Percentiles rank a stretch among this genome's conserved stretches.
These are phyloP conservation scores for Psilocybe tampanensis DNA, from an alignment of 768 basidiomycete genomes.

Conservation along the genomic window DNA sequence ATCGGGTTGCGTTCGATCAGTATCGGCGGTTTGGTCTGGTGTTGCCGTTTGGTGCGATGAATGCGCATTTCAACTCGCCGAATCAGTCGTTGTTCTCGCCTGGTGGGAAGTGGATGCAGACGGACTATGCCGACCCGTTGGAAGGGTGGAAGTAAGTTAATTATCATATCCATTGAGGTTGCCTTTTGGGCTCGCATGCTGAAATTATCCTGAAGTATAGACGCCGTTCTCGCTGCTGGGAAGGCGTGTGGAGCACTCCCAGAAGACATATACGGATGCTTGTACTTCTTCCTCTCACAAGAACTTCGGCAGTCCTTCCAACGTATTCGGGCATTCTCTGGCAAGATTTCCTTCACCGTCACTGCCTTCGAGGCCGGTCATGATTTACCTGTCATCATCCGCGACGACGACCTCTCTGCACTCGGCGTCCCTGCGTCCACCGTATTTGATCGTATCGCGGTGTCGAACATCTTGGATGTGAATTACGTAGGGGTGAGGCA, in stretches of 20 bases:
- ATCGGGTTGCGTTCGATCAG: slow-evolving; percentile 44
- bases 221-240: slow-evolving; percentile 34
- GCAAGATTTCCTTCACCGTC: slow-evolving; percentile 35
- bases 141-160: slow-evolving; percentile 44
- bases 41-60: slow-evolving; percentile 48
- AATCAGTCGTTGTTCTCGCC: slow-evolving; percentile 44
- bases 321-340: slow-evolving; percentile 36
- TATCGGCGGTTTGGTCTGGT: slow-evolving; percentile 44
- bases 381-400: slow-evolving; percentile 27
- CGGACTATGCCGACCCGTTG: slow-evolving; percentile 43
- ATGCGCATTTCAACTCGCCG: slow-evolving; percentile 39
- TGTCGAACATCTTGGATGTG: slow-evolving; percentile 48
- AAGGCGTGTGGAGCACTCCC: slow-evolving; percentile 35
- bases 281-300: slow-evolving; percentile 47
- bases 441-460: slow-evolving; percentile 48
- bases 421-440: slow-evolving; percentile 24
- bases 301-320: slow-evolving; percentile 38
- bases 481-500: slow-evolving; percentile 41
- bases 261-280: slow-evolving; percentile 52
- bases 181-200: not conserved
- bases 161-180: not conserved
- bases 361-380: slow-evolving; percentile 31
- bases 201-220: slow-evolving; percentile 26
- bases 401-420: slow-evolving; percentile 11
- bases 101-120: slow-evolving; percentile 38